Conservation (phyloP, 106 monocot genomes). For the Allium fistulosum region DNA sequence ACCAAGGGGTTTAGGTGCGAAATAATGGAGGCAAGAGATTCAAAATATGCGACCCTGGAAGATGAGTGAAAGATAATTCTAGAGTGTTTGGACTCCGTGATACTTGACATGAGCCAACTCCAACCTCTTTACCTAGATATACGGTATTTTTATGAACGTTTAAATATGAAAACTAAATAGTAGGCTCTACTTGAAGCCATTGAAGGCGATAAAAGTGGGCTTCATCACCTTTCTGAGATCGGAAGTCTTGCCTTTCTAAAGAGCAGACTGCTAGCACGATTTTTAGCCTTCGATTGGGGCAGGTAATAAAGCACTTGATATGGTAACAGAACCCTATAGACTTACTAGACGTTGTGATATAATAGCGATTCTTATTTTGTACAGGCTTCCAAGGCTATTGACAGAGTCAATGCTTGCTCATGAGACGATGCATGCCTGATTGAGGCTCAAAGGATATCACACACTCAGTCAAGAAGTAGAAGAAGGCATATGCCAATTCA, state of each 20-base stretch:
- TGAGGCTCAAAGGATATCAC: slow-evolving; percentile 69
- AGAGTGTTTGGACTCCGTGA: slow-evolving; percentile 80
- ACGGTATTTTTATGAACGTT: slow-evolving; percentile 91
- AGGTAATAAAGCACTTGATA: slow-evolving; percentile 48
- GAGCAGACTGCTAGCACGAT: slow-evolving; percentile 92
- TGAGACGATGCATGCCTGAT: slow-evolving; percentile 98
- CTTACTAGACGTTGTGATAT: slow-evolving; percentile 72
- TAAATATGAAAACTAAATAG: slow-evolving; percentile 88
- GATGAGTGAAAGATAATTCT: slow-evolving; percentile 86
- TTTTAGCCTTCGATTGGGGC: slow-evolving; percentile 56
- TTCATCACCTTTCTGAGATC: slow-evolving; percentile 82
- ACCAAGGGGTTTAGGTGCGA: slow-evolving; percentile 91
- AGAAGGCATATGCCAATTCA: slow-evolving; percentile 21
- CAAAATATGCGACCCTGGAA: slow-evolving; percentile 53
- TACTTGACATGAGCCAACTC: slow-evolving; percentile 87
- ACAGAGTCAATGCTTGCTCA: slow-evolving; percentile 86
- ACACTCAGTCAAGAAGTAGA: slow-evolving; percentile 36
- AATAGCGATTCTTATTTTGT: slow-evolving; percentile 81
- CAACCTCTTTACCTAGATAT: slow-evolving; percentile 92
- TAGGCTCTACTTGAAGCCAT: slow-evolving; percentile 84
- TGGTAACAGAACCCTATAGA: slow-evolving; percentile 61
- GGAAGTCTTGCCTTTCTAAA: slow-evolving; percentile 82
- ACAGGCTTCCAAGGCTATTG: slow-evolving; percentile 80
- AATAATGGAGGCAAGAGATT: slow-evolving; percentile 83
- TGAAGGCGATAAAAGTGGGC: slow-evolving; percentile 85